Conservation (phyloP, 768 basidiomycete species). For the button mushroom (Agaricus bisporus) region DNA sequence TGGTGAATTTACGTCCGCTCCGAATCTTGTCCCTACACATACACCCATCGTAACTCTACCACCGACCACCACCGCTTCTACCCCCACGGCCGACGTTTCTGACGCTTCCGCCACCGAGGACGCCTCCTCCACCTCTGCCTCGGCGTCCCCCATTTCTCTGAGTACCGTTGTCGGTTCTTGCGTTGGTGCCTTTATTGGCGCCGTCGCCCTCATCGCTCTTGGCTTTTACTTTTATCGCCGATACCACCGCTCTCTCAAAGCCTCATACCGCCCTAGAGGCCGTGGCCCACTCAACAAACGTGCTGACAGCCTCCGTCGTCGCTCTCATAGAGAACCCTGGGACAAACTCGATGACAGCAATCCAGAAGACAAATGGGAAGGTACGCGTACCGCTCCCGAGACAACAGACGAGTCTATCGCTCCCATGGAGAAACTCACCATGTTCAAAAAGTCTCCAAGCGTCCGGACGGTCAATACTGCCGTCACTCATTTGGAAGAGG, state of each 20-base stretch:
- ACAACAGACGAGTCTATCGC: constrained; percentile 21
- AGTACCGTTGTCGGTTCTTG: constrained; percentile 60
- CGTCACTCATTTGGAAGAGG: constrained; percentile 43
- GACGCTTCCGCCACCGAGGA: constrained; percentile 5
- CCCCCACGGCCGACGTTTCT: constrained; percentile 1
- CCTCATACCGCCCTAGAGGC: constrained; percentile 21
- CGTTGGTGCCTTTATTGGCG: constrained; percentile 53
- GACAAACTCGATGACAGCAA: constrained; percentile 45
- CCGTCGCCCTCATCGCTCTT: constrained; percentile 42
- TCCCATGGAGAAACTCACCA: constrained; percentile 56
- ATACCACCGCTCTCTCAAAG: constrained; percentile 36
- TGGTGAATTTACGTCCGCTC: background rate
- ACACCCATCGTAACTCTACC: constrained; percentile 5
- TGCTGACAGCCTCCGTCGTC: constrained; percentile 35
- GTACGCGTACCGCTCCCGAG: constrained; percentile 14
- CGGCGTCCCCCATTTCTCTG: constrained; percentile 29
- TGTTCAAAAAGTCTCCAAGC: constrained; percentile 63
- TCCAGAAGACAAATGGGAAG: constrained; percentile 39
- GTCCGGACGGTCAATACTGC: constrained; percentile 46
- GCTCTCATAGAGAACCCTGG: constrained; percentile 49
- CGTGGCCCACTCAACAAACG: constrained; percentile 30
- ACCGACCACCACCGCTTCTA: background rate
- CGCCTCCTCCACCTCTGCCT: constrained; percentile 14
- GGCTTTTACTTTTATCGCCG: constrained; percentile 51
- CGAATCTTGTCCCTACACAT: background rate